Evolutionary conservation across 108 stramenopile genomes (phyloP), one percentile per base, ranked within the genome.

Genomic region (Mediolabrus comicus): DNA sequence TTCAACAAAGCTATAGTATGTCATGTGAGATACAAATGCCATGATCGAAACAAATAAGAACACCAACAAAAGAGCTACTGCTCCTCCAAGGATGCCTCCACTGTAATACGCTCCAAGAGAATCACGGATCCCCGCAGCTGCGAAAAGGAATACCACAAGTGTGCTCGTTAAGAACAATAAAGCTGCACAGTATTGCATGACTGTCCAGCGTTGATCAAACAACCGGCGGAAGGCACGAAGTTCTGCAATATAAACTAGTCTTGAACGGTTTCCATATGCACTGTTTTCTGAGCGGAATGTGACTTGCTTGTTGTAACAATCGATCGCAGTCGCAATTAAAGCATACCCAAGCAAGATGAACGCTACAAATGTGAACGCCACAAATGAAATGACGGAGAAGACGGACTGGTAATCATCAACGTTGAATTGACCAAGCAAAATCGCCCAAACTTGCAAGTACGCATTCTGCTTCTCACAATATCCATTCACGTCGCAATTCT

Each of bases 1-100:
- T 30, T 80, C 79, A 7, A 78, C 70, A 56, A 78, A 78, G 53
- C 77, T 78, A 46, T 80, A 80, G 52, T 76, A 80, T 1, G 74
- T 80, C 79, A 80, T 80, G 61, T 80, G 79, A 49, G 79, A 80
- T n/a, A 80, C 74, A 46, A 80, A 80, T 10, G 79, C 79, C 57
- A 65, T 72, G 52, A 80, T 76, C 4, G 79, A 80, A 19, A 80
- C 75, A 12, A 75, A 80, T 12, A 80, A 53, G 69, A 80, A 80
- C 8, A 80, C 46, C 74, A 80, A 35, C 12, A 80, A 34, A 4
- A 80, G 49, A 19, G 75, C 74, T 16, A 80, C 70, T 11, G 70
- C 79, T 17, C 69, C 75, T 28, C 74, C 75, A 69, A 80, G 22
- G 4, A 80, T 59, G 13, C 75, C 79, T 1, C 75, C 79, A 57